Percentiles rank a stretch among this genome's conserved stretches.
These are phyloP conservation scores for Penicillium angulare DNA, from an alignment of 495 filamentous ascomycete species.

Conservation along the genomic window DNA sequence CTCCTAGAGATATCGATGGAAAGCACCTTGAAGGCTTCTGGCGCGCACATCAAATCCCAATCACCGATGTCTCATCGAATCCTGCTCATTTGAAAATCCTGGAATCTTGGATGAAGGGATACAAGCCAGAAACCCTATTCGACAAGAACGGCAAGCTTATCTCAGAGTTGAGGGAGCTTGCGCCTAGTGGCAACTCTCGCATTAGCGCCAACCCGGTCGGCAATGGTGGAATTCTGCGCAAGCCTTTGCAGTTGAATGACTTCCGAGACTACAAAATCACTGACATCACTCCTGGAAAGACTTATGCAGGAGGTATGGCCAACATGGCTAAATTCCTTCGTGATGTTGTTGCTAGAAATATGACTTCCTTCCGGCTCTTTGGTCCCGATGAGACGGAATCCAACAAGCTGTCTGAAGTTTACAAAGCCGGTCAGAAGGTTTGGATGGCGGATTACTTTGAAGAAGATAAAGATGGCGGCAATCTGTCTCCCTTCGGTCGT, in stretches of 20 bases:
- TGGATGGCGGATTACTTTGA: conserved; percentile 75
- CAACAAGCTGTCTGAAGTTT: conserved; percentile 67
- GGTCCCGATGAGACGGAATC: conserved; percentile 76
- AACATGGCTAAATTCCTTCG: conserved; percentile 63
- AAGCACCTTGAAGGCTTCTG: conserved; percentile 69
- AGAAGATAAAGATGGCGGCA: conserved; percentile 67
- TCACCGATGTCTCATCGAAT: conserved; percentile 61
- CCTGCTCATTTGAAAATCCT: conserved; percentile 58
- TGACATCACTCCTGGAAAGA: conserved; percentile 52
- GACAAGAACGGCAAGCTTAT: conserved; percentile 56
- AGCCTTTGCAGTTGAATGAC: conserved; percentile 61
- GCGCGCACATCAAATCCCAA: conserved; percentile 70
- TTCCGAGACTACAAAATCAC: conserved; percentile 60
- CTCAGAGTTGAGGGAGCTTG: conserved; percentile 56
- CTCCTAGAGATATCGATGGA: conserved; percentile 60
- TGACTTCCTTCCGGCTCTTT: conserved; percentile 65
- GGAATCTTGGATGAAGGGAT: conserved; percentile 69
- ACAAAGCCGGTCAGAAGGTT: conserved; percentile 69
- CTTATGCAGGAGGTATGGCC: conserved; percentile 55
- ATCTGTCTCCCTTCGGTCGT: conserved; percentile 59
- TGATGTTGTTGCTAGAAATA: conserved; percentile 60
- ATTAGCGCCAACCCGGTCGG: conserved; percentile 73
- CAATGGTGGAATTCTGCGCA: conserved; percentile 62
- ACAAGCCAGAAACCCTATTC: conserved; percentile 65
- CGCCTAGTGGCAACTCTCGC: conserved; percentile 57